phyloP scores from a whole-genome alignment of 2,329 filamentous ascomycete species.

The Hypoxylon sp. region DNA sequence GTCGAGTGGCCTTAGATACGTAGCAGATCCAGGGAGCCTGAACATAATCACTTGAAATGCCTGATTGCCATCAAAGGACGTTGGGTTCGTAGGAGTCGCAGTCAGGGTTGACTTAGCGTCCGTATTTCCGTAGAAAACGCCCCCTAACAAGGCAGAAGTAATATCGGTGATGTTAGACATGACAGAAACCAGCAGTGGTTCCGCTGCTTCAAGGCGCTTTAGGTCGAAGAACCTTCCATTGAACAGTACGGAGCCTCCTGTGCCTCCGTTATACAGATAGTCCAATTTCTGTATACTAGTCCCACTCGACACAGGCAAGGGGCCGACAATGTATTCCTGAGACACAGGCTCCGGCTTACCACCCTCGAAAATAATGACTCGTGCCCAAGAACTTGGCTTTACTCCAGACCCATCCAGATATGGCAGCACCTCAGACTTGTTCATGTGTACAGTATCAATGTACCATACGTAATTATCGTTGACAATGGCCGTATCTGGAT shows the following conservation, averaged over 20 bases:
- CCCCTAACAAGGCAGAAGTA: constrained; percentile 58
- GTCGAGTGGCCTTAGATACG: constrained; percentile 61
- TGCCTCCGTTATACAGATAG: constrained; percentile 62
- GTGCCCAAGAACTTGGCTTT: constrained; percentile 60
- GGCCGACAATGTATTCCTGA: constrained; percentile 66
- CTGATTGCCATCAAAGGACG: constrained; percentile 59
- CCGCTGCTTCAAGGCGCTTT: constrained; percentile 53
- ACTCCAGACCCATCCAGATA: constrained; percentile 59
- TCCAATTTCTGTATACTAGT: constrained; percentile 59
- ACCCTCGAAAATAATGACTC: constrained; percentile 63
- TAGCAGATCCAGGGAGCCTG: constrained; percentile 57
- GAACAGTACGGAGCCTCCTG: constrained; percentile 56
- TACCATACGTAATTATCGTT: constrained; percentile 64
- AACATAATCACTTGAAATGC: constrained; percentile 61
- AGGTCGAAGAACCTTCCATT: constrained; percentile 56
- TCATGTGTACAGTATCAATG: constrained; percentile 64
- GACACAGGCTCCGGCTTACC: constrained; percentile 60
- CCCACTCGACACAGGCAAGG: constrained; percentile 60
- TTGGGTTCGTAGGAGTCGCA: constrained; percentile 56
- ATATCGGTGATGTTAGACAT: constrained; percentile 64
- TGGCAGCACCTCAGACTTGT: constrained; percentile 63
- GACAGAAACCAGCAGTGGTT: constrained; percentile 56
- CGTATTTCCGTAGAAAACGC: constrained; percentile 54
- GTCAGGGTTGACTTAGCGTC: constrained; percentile 54
- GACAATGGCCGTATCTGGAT: constrained; percentile 55